A percentile compares a stretch with the other conserved stretches of the same genome.
These are phyloP conservation scores for Salix caprea DNA, from an alignment of 345 rosid species.

Conservation along the genomic window DNA sequence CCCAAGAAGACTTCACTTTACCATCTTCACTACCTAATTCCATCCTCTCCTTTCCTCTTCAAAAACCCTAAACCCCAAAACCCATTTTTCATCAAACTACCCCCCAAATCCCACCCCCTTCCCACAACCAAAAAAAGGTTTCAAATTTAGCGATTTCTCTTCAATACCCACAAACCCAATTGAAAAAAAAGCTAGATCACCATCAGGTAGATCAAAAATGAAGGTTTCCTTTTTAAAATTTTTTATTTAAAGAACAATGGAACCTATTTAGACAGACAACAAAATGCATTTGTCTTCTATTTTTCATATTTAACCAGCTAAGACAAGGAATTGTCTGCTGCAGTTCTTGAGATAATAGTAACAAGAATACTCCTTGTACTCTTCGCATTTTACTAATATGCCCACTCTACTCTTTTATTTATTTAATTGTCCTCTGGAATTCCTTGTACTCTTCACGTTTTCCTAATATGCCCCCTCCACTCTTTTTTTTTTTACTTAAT, in stretches of 20 bases:
- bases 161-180: conserved; percentile 14
- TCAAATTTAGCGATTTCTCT: conserved; percentile 9
- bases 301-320: background rate
- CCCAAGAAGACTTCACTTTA: conserved; percentile 40
- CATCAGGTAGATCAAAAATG: conserved; percentile 8
- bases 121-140: conserved; percentile 1
- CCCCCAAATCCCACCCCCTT: conserved; percentile 16
- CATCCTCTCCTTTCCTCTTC: conserved; percentile 25
- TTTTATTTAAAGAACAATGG: background rate
- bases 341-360: background rate
- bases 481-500: too few relatives aligned
- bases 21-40: conserved; percentile 36
- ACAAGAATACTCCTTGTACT: background rate
- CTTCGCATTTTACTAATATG: background rate
- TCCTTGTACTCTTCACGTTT: too few relatives aligned
- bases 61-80: conserved; percentile 26
- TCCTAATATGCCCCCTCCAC: too few relatives aligned
- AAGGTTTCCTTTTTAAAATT: background rate
- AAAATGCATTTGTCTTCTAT: background rate
- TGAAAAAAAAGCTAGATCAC: conserved; percentile 9
- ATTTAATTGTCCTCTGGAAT: too few relatives aligned
- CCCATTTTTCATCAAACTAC: conserved; percentile 27
- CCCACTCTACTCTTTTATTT: background rate
- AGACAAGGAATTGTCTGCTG: conserved; percentile 23
- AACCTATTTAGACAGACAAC: conserved; percentile 2